Base-by-base conservation (phyloP, 2,329 filamentous ascomycete genomes). In the Aspergillus niger region DNA sequence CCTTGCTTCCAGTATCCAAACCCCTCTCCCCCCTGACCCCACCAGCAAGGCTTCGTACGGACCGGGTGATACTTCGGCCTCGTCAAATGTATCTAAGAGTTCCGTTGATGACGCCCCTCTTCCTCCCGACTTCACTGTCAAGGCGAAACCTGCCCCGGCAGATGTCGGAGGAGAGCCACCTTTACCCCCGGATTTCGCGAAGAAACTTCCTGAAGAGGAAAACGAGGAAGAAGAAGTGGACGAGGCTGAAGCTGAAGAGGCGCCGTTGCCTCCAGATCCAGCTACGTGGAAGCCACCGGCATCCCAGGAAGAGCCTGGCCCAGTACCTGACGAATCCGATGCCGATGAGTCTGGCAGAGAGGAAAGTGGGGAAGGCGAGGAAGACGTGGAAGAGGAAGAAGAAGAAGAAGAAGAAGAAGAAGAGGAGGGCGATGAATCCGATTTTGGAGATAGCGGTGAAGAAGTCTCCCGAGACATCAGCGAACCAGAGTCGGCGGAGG, bases 61-160 rank as follows among this genome's bases (percentile, higher is more conserved):
- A 8, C 74, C 80, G 26, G 80, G 79, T 5, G 80, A 82, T 60
- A 81, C 80, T n/a, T 81, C 80, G 3, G 77, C 75, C 8, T 81
- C 79, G 8, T 80, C 78, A 3, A 74, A 76, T 57, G 73, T 76
- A 5, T 80, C 77, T 5, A 77, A 76, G 55, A 72, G 66, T 43
- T 78, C 77, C 5, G 59, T 69, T 47, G 77, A 80, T 8, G 78
- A 80, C 52, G 75, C 75, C 5, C 76, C 77, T 41, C 66, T 75
- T 43, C 73, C 74, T 1, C 71, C 73, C 36, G 74, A 73, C 53
- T 73, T 74, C 52, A 61, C 67, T 10, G 53, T 64, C 3, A 59
- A 64, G 22, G 62, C 61, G 3, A 69, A 71, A 24, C 58, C 63
- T 7, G 58, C 62, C 8, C 38, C 62, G 1, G 61, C 61, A 8